Conservation (phyloP, 352 stramenopile genomes). For the Globisporangium abappressorium region DNA sequence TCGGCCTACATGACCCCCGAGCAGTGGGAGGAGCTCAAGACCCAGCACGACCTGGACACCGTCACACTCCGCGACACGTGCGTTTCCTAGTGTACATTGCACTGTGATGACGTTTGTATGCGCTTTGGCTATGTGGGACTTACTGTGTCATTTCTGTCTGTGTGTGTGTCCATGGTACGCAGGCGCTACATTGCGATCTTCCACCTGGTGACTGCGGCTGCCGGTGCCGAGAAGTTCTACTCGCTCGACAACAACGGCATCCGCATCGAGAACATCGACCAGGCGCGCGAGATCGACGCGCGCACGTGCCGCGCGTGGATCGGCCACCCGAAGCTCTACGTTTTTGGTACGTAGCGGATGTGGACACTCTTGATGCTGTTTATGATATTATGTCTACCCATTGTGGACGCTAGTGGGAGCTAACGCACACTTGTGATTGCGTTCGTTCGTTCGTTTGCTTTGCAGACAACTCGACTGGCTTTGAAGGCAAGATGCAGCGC, state of each 20-base stretch:
- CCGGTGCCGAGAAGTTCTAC: slow-evolving; percentile 95
- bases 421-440: background rate
- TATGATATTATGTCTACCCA: background rate
- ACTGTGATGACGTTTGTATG: background rate
- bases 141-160: background rate
- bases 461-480: slow-evolving; percentile 39
- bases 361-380: background rate
- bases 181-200: slow-evolving; percentile 85
- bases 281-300: slow-evolving; percentile 88
- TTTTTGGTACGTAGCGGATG: slow-evolving; percentile 51
- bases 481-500: slow-evolving; percentile 88
- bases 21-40: slow-evolving; percentile 88
- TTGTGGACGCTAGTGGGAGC: background rate
- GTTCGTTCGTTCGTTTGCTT: background rate
- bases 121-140: background rate
- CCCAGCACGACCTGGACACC: slow-evolving; percentile 76
- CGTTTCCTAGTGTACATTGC: background rate
- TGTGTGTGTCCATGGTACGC: background rate
- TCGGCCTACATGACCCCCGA: slow-evolving; percentile 91
- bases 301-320: slow-evolving; percentile 78
- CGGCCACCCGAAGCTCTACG: slow-evolving; percentile 80
- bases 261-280: slow-evolving; percentile 91
- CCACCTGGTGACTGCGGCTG: slow-evolving; percentile 89
- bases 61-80: slow-evolving; percentile 81
- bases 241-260: slow-evolving; percentile 96